phyloP scores from a whole-genome alignment of 2,329 filamentous ascomycete genomes.

The Neonectria sp. region DNA sequence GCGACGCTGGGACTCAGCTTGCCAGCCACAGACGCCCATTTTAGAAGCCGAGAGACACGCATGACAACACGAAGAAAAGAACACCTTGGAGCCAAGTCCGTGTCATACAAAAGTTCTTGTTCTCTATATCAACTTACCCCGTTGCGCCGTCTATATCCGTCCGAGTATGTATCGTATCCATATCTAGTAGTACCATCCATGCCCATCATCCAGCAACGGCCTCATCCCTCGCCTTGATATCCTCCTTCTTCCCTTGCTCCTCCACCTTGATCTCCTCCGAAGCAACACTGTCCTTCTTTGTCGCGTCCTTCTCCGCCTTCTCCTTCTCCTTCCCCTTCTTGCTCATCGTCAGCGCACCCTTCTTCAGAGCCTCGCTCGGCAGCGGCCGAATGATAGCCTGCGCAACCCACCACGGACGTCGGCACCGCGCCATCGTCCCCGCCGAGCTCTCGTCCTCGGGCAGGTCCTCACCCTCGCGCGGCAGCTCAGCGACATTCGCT shows the following conservation, averaged over 20 bases:
- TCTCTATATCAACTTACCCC: slow-evolving; percentile 3
- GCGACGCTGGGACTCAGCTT: background rate
- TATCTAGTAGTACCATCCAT: background rate
- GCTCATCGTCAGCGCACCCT: slow-evolving; percentile 81
- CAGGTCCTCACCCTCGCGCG: slow-evolving; percentile 52
- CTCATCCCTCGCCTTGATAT: slow-evolving; percentile 45
- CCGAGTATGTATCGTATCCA: slow-evolving; percentile 8
- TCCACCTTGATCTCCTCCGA: slow-evolving; percentile 44
- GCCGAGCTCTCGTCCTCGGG: slow-evolving; percentile 71
- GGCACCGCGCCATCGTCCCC: slow-evolving; percentile 79
- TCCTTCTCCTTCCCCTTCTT: slow-evolving; percentile 74
- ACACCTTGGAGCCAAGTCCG: background rate
- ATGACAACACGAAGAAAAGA: background rate
- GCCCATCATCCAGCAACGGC: slow-evolving; percentile 44
- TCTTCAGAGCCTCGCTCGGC: slow-evolving; percentile 88
- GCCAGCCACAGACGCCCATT: background rate
- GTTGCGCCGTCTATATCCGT: slow-evolving; percentile 36
- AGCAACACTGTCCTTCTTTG: slow-evolving; percentile 53
- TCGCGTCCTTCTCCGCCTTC: slow-evolving; percentile 38
- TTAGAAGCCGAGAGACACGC: background rate
- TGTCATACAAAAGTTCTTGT: background rate
- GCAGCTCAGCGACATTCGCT: slow-evolving; percentile 60
- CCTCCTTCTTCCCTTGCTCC: slow-evolving; percentile 42
- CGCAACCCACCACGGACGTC: slow-evolving; percentile 89
- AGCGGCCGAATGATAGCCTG: slow-evolving; percentile 90